phyloP scores from a whole-genome alignment of 176 grass and related monocot genomes.

The Oryza nivara region DNA sequence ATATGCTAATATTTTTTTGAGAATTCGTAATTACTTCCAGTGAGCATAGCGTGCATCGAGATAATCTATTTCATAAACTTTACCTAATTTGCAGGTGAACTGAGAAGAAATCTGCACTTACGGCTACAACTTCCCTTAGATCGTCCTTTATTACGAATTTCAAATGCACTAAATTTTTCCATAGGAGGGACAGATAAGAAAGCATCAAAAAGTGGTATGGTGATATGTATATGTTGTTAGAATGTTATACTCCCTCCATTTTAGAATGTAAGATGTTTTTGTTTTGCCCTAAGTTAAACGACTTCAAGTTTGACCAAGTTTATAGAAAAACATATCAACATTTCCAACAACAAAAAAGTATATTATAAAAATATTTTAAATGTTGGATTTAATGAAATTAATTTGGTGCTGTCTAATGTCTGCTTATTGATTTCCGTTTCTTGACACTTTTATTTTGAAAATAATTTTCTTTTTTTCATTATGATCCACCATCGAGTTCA shows the following conservation, averaged over 20 bases:
- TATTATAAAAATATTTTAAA: too few species aligned
- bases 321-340: too few species aligned
- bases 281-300: too few species aligned
- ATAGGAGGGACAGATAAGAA: conserved; percentile 43
- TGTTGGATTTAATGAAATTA: too few species aligned
- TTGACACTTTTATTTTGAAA: background rate
- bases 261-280: too few species aligned
- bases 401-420: background rate
- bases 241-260: background rate
- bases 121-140: conserved; percentile 86
- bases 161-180: conserved; percentile 72
- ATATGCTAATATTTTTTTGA: background rate
- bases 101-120: conserved; percentile 86
- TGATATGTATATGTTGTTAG: conserved; percentile 1
- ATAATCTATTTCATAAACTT: background rate
- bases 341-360: too few species aligned
- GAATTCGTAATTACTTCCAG: conserved; percentile 10
- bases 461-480: conserved; percentile 22
- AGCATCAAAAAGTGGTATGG: conserved; percentile 44
- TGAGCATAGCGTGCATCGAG: background rate
- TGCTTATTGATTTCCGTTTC: conserved; percentile 12
- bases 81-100: conserved; percentile 55
- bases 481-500: conserved; percentile 32
- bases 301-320: too few species aligned
- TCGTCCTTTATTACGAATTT: conserved; percentile 75